These are phyloP conservation scores for Arachis stenosperma DNA, from an alignment of 306 rosid genomes.

Conservation along the genomic window DNA sequence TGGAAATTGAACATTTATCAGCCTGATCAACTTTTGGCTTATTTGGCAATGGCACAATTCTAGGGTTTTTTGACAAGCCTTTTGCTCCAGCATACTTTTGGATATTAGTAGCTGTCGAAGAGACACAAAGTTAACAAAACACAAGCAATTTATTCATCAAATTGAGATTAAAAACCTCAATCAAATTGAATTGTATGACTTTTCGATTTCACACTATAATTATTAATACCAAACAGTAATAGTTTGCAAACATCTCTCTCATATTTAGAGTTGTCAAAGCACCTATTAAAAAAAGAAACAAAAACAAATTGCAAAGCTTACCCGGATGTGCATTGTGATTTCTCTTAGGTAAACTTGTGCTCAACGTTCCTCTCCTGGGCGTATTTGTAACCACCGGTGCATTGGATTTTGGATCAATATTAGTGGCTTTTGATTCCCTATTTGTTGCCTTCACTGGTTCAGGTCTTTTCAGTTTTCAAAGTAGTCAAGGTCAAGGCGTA, in stretches of 20 bases:
- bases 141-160: too few species aligned
- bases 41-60: constrained; percentile 39
- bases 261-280: constrained; percentile 25
- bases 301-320: constrained; percentile 38
- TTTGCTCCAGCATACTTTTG: constrained; percentile 47
- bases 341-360: constrained; percentile 51
- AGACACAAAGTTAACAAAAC: neutral
- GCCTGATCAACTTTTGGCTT: constrained; percentile 45
- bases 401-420: constrained; percentile 53
- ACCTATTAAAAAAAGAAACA: constrained; percentile 4
- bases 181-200: constrained; percentile 11
- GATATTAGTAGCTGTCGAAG: constrained; percentile 39
- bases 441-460: constrained; percentile 47
- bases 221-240: neutral
- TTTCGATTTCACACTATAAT: constrained; percentile 8
- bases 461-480: constrained; percentile 62
- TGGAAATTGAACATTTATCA: constrained; percentile 49
- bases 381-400: constrained; percentile 40
- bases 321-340: constrained; percentile 62
- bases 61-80: constrained; percentile 41
- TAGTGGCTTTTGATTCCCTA: constrained; percentile 56
- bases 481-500: constrained; percentile 57
- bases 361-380: constrained; percentile 44
- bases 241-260: neutral
- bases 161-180: constrained; percentile 30